A percentile compares a stretch with the other conserved stretches of the same genome.
Evolutionary conservation across 169 alveolate species (phyloP).

Genomic region (Eimeria sp.): DNA sequence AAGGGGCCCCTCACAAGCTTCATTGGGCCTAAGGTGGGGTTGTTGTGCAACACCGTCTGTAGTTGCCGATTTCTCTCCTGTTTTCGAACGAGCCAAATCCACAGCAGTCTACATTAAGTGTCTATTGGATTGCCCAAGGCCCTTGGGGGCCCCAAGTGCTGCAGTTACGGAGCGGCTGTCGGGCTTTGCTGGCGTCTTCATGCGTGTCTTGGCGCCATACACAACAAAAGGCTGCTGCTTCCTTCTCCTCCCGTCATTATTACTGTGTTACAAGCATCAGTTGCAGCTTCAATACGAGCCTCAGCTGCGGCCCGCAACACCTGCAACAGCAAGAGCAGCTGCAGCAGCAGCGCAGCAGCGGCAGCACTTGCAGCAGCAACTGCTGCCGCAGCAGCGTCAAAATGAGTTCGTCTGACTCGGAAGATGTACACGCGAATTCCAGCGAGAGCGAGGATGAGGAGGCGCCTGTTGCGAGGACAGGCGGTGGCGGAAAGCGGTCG

Average conservation of each 20-base stretch:
- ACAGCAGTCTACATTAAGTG: neutral
- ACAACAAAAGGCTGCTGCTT: too few relatives aligned
- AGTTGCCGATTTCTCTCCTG: neutral
- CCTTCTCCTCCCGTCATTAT: neutral
- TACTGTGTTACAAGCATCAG: neutral
- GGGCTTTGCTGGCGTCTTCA: neutral
- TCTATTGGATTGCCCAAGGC: neutral
- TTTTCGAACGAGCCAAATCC: neutral
- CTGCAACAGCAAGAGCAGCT: neutral
- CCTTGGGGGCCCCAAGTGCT: neutral
- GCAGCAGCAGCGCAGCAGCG: constrained; percentile 23
- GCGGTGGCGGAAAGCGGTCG: constrained; percentile 11
- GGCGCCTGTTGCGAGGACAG: neutral
- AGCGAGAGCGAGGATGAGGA: constrained; percentile 6
- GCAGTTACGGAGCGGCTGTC: too few relatives aligned
- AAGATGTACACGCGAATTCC: constrained; percentile 41
- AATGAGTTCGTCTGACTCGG: constrained; percentile 52
- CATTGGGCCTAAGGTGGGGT: neutral
- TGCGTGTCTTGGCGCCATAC: neutral
- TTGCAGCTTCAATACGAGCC: too few relatives aligned
- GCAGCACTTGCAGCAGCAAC: neutral
- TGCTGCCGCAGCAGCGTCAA: neutral
- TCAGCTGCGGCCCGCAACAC: too few relatives aligned
- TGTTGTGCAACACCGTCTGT: neutral
- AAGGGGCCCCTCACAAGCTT: neutral